These are phyloP conservation scores for Fragilariopsis cylindrus DNA, from an alignment of 108 stramenopile genomes.

Conservation along the genomic window DNA sequence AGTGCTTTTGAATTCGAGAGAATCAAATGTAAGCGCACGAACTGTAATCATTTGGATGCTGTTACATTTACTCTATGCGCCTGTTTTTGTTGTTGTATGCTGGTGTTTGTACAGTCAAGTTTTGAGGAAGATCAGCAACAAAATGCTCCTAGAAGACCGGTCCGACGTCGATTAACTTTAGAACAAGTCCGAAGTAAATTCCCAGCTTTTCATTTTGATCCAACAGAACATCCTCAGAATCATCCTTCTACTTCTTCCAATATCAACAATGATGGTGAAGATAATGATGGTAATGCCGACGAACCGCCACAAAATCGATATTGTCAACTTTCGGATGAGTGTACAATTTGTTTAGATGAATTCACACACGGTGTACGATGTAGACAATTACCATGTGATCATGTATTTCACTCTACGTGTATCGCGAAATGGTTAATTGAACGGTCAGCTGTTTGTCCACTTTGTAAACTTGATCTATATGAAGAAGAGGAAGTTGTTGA, in stretches of 20 bases:
- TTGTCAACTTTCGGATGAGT: slow-evolving; percentile 25
- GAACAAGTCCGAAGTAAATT: slow-evolving; percentile 33
- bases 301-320: background rate
- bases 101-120: slow-evolving; percentile 2
- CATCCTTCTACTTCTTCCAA: background rate
- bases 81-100: slow-evolving; percentile 27
- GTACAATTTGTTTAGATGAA: slow-evolving; percentile 79
- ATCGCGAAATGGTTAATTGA: slow-evolving; percentile 70
- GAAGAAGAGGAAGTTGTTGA: slow-evolving; percentile 30
- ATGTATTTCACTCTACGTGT: slow-evolving; percentile 68
- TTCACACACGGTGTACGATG: slow-evolving; percentile 51
- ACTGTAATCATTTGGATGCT: slow-evolving; percentile 30
- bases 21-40: background rate
- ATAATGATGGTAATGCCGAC: background rate
- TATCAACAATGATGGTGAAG: background rate
- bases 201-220: slow-evolving; percentile 33
- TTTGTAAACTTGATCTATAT: slow-evolving; percentile 59
- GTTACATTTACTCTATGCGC: slow-evolving; percentile 7
- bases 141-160: slow-evolving; percentile 14
- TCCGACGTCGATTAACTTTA: slow-evolving; percentile 33
- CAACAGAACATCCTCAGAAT: slow-evolving; percentile 1
- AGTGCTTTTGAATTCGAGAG: slow-evolving; percentile 25
- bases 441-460: slow-evolving; percentile 51
- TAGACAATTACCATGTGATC: slow-evolving; percentile 64
- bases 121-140: slow-evolving; percentile 22